These are phyloP conservation scores for Quercus parvula DNA, from an alignment of 306 rosid genomes.

Conservation along the genomic window DNA sequence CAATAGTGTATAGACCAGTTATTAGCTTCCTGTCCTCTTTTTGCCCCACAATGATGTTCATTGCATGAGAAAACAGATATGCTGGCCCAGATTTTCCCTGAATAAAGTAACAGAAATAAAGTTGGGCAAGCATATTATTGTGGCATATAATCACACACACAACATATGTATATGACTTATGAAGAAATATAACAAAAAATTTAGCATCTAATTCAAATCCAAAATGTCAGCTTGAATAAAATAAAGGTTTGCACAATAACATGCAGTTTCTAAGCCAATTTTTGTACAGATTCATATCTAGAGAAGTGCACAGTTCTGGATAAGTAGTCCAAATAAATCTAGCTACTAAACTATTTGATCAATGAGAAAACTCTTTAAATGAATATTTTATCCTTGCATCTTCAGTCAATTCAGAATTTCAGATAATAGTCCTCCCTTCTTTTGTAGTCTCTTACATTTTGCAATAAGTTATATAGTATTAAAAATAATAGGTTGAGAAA, in stretches of 20 bases:
- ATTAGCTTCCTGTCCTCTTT: conserved; percentile 28
- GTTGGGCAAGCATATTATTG: neutral
- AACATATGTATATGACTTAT: neutral
- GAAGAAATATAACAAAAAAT: neutral
- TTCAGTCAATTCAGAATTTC: too few species aligned
- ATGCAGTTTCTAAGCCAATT: neutral
- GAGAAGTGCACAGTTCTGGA: neutral
- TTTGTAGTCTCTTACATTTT: too few species aligned
- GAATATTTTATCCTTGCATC: too few species aligned
- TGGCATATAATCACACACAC: neutral
- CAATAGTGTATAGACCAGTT: conserved; percentile 31
- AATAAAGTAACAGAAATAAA: neutral
- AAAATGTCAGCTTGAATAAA: neutral
- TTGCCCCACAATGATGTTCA: conserved; percentile 41
- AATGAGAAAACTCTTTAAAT: too few species aligned
- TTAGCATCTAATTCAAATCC: neutral
- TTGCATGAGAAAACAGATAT: conserved; percentile 40
- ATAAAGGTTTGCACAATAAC: neutral
- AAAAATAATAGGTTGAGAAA: neutral
- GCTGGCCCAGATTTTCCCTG: conserved; percentile 43
- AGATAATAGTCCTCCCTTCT: too few species aligned
- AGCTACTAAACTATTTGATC: neutral
- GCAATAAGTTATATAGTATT: neutral
- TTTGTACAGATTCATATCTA: neutral
- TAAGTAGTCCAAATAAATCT: neutral